Base-by-base conservation (phyloP, 495 filamentous ascomycete genomes). In the Podospora pseudopauciseta region DNA sequence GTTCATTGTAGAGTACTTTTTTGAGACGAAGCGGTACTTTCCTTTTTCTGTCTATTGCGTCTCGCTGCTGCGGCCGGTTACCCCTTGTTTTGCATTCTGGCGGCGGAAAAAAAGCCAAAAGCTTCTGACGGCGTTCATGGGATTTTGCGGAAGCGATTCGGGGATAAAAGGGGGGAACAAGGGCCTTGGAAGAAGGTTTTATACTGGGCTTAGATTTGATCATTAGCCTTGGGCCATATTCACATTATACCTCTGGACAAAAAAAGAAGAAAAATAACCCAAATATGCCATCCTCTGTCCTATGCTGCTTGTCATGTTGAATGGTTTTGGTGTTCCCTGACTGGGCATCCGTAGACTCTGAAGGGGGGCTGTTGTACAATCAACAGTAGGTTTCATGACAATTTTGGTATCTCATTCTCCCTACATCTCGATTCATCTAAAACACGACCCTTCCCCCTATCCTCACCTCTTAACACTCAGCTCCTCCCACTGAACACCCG, bases 401-500 rank as follows among this genome's bases (percentile, higher is more conserved):
- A 54, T 64, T 28, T 68, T 67, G 56, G 58, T 9, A 58, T 58
- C 55, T 58, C 23, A 19, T 58, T 58, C 23, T 58, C 54, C 54
- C 19, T 59, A 54, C 13, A 23, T 23, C 39, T 44, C 55, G 5
- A 55, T 54, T 27, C 27, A 53, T 72, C 59, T 61, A 61, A 39
- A 39, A 11, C 7, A 49, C 39, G 9, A 5, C 7, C 39, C 34
- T 5, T 11, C 34, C 39, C 7, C 39, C 39, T 49, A 49, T 11
- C 39, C 7, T 62, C 27, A 75, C 72, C 77, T 68, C 70, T 72
- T 72, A 6, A 71, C 72, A 18, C 64, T 72, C 71, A 82, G 74
- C 78, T 96, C 92, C 82, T 98, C 95, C 95, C 94, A 99, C 81
- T 98, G 95, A 74, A 97, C 95, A 7, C 95, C 94, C 20, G 86